These are phyloP conservation scores for Fusarium abutilonis DNA, from an alignment of 2,329 filamentous ascomycete species.

Conservation along the genomic window DNA sequence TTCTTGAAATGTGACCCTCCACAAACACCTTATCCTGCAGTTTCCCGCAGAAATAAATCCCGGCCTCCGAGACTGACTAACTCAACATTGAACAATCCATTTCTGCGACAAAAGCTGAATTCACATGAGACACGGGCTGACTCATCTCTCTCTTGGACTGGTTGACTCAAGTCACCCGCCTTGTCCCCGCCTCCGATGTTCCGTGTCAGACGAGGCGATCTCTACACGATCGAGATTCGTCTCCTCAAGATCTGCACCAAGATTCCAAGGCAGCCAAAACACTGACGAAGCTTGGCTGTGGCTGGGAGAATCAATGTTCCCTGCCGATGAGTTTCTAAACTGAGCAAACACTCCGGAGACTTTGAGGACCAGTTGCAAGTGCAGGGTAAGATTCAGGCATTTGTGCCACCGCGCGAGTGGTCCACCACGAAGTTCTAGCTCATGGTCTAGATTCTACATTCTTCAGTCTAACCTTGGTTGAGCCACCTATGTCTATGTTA, in stretches of 20 bases:
- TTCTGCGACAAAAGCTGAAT: constrained; percentile 4
- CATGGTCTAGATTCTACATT: constrained; percentile 1
- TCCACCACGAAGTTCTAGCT: constrained; percentile 11
- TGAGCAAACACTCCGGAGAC: constrained; percentile 1
- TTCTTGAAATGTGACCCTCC: constrained; percentile 14
- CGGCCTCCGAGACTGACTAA: neutral
- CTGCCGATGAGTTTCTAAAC: neutral
- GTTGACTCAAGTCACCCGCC: constrained; percentile 9
- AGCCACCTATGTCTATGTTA: constrained; percentile 10
- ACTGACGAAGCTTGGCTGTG: constrained; percentile 6
- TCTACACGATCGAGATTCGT: constrained; percentile 31
- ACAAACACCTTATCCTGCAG: constrained; percentile 1
- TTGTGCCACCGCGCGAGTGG: neutral
- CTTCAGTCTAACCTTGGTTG: constrained; percentile 2
- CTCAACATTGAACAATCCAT: neutral
- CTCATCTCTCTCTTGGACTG: constrained; percentile 1
- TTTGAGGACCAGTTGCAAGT: neutral
- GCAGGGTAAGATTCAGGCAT: constrained; percentile 3
- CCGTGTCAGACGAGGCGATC: constrained; percentile 17
- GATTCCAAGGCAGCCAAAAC: constrained; percentile 2
- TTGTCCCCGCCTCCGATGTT: neutral
- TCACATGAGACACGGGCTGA: constrained; percentile 29
- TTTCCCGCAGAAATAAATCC: constrained; percentile 8
- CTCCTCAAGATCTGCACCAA: constrained; percentile 14
- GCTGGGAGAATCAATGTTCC: constrained; percentile 12